Conservation (phyloP, 495 filamentous ascomycete genomes). For the Tuber magnatum region DNA sequence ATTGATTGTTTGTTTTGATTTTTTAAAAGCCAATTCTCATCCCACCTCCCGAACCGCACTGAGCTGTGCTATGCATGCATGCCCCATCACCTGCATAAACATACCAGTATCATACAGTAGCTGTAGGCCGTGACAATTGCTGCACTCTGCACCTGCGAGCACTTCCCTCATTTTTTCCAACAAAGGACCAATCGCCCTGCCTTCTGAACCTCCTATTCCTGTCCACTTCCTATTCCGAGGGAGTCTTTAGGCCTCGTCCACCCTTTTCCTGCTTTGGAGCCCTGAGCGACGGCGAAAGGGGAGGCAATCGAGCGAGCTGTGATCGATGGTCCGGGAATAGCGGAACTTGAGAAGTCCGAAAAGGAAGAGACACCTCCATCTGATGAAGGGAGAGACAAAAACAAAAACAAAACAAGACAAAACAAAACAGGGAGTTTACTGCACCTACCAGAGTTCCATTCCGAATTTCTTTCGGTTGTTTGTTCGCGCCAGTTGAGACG, state of each 20-base stretch:
- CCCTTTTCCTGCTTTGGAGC: conserved; percentile 5
- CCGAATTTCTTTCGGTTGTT: not conserved
- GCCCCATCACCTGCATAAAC: conserved; percentile 5
- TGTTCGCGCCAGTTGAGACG: not conserved
- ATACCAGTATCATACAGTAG: not conserved
- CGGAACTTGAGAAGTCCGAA: not conserved
- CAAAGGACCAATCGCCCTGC: conserved; percentile 14
- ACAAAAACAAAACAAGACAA: not conserved
- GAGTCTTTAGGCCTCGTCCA: not conserved
- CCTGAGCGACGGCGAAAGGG: conserved; percentile 10
- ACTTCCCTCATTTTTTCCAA: conserved; percentile 12
- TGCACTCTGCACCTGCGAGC: conserved; percentile 23
- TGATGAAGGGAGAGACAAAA: not conserved
- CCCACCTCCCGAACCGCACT: conserved; percentile 9
- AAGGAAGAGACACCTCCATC: not conserved
- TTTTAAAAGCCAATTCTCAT: not conserved
- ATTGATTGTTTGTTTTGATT: conserved; percentile 24
- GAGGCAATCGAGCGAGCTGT: not conserved
- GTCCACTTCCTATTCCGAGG: conserved; percentile 11
- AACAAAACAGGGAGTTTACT: not conserved
- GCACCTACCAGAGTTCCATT: not conserved
- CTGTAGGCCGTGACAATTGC: conserved; percentile 14
- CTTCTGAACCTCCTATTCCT: conserved; percentile 4
- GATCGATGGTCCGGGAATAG: conserved; percentile 19
- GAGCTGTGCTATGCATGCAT: conserved; percentile 4